Evolutionary conservation across 2,329 filamentous ascomycete genomes (phyloP).

Genomic region (Microcyclosporella mali): DNA sequence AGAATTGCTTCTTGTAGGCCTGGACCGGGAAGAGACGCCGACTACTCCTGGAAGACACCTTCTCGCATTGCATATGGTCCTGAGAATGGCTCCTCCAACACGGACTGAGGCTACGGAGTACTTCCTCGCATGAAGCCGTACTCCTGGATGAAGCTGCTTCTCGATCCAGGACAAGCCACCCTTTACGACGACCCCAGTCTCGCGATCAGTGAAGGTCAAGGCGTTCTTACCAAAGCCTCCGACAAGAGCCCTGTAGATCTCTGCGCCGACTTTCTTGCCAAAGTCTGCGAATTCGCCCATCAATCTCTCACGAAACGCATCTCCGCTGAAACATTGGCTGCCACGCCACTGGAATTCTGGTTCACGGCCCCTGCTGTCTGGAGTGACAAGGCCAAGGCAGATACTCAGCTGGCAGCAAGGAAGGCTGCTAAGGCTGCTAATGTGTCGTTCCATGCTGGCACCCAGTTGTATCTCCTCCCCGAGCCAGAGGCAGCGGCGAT

Average conservation of each 20-base stretch:
- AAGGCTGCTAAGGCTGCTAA: slow-evolving; percentile 65
- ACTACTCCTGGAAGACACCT: slow-evolving; percentile 10
- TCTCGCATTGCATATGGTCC: slow-evolving; percentile 8
- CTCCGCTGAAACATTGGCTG: slow-evolving; percentile 23
- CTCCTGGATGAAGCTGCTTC: slow-evolving; percentile 14
- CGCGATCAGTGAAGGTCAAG: slow-evolving; percentile 2
- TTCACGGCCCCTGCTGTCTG: slow-evolving; percentile 74
- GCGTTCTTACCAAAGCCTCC: slow-evolving; percentile 2
- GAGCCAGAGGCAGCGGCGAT: slow-evolving; percentile 73
- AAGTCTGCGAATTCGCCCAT: slow-evolving; percentile 4
- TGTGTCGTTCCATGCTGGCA: slow-evolving; percentile 44
- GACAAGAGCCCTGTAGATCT: slow-evolving; percentile 7
- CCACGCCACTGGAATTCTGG: slow-evolving; percentile 68
- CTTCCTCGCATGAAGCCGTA: slow-evolving; percentile 1
- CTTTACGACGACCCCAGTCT: slow-evolving; percentile 11
- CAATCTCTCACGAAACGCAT: not conserved
- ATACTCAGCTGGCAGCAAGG: slow-evolving; percentile 67
- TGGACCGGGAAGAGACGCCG: slow-evolving; percentile 3
- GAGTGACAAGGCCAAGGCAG: slow-evolving; percentile 73
- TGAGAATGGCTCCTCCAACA: not conserved
- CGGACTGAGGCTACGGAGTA: slow-evolving; percentile 7
- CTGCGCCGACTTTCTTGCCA: slow-evolving; percentile 10
- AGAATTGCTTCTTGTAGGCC: slow-evolving; percentile 3
- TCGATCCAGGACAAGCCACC: not conserved
- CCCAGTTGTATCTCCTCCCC: slow-evolving; percentile 52